A percentile compares a stretch with the other conserved stretches of the same genome.
phyloP scores from a whole-genome alignment of 73 alveolate genomes.

The Paramecium tetraurelia region DNA sequence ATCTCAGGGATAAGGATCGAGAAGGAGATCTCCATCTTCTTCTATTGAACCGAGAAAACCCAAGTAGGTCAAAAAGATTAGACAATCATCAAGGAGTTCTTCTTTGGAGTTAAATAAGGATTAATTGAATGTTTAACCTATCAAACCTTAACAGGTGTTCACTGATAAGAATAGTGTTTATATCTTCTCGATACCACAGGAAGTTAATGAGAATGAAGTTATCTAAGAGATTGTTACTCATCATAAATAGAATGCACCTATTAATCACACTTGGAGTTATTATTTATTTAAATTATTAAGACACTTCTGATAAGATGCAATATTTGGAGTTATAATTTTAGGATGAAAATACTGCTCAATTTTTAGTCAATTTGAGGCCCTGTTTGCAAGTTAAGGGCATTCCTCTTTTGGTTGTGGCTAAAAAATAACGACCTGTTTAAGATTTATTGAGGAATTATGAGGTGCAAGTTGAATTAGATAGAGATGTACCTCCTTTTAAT shows the following conservation, averaged over 20 bases:
- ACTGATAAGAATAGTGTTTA: slow-evolving; percentile 24
- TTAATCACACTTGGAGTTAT: neutral
- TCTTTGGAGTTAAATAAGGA: neutral
- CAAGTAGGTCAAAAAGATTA: neutral
- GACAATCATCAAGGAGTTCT: neutral
- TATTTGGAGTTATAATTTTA: slow-evolving; percentile 10
- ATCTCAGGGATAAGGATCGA: neutral
- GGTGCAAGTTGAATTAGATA: slow-evolving; percentile 50
- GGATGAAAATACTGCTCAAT: slow-evolving; percentile 28
- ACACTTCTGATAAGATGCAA: slow-evolving; percentile 22
- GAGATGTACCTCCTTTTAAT: slow-evolving; percentile 36
- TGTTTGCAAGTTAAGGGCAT: slow-evolving; percentile 32
- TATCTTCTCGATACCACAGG: slow-evolving; percentile 2
- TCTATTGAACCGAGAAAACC: neutral
- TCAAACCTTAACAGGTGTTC: neutral
- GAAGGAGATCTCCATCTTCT: slow-evolving; percentile 14
- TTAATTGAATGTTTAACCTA: neutral
- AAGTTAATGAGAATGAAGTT: neutral
- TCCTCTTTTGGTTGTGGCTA: slow-evolving; percentile 23
- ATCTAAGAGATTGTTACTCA: slow-evolving; percentile 5
- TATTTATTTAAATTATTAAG: neutral
- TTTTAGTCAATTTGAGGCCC: neutral
- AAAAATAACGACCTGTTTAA: slow-evolving; percentile 7
- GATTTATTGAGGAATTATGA: slow-evolving; percentile 36
- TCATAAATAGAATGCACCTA: slow-evolving; percentile 28